Evolutionary conservation across 306 rosid species (phyloP).

Genomic region (barrel medic (Medicago truncatula)): MtrunA17r5.0-ANR NC_053048.1:48297501-48298000

Average conservation of each 20-base stretch:
- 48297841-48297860: slow-evolving; percentile 38
- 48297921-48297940: background rate
- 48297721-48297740: slow-evolving; percentile 91
- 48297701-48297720: slow-evolving; percentile 91
- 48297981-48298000: background rate
- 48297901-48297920: slow-evolving; percentile 4
- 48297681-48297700: slow-evolving; percentile 93
- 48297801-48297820: slow-evolving; percentile 5
- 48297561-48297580: slow-evolving; percentile 85
- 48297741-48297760: slow-evolving; percentile 60
- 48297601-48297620: slow-evolving; percentile 85
- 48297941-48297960: slow-evolving; percentile 28
- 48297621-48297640: slow-evolving; percentile 93
- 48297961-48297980: slow-evolving; percentile 1
- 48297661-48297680: slow-evolving; percentile 88
- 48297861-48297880: slow-evolving; percentile 23
- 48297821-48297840: slow-evolving; percentile 3
- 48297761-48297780: slow-evolving; percentile 21
- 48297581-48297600: slow-evolving; percentile 98
- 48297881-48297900: background rate
- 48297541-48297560: slow-evolving; percentile 93
- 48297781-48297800: slow-evolving; percentile 27
- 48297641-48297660: slow-evolving; percentile 98
- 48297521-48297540: slow-evolving; percentile 93
- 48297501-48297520: slow-evolving; percentile 85